These are phyloP conservation scores for Gonapodya prolifera DNA, from an alignment of 192 early-diverging fungal species.

Conservation along the genomic window DNA sequence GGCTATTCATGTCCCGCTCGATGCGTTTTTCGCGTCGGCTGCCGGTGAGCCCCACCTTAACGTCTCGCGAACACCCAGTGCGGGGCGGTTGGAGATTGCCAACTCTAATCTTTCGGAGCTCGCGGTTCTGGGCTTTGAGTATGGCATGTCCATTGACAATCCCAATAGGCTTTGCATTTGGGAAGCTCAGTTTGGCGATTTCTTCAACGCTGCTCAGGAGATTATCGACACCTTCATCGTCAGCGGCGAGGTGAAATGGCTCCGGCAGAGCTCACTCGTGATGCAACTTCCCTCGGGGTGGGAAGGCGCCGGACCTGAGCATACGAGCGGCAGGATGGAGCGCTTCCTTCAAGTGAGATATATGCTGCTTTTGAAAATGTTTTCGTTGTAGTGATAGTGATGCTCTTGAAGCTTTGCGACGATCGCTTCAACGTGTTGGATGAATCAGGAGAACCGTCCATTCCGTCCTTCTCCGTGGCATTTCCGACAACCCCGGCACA, in stretches of 20 bases:
- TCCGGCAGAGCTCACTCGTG: conserved; percentile 78
- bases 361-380: background rate
- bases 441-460: conserved; percentile 4
- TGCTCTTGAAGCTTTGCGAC: conserved; percentile 49
- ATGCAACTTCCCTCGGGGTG: conserved; percentile 93
- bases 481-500: conserved; percentile 76
- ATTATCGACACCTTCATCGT: conserved; percentile 86
- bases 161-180: conserved; percentile 82
- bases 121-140: conserved; percentile 92
- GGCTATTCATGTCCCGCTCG: conserved; percentile 66
- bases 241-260: conserved; percentile 88
- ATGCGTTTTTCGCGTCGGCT: conserved; percentile 19
- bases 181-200: conserved; percentile 99
- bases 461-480: conserved; percentile 4
- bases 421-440: conserved; percentile 52
- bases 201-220: conserved; percentile 91
- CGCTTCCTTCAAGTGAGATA: conserved; percentile 71
- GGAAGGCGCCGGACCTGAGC: conserved; percentile 92
- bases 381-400: conserved; percentile 5
- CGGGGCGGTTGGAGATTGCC: conserved; percentile 63
- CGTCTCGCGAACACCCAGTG: background rate
- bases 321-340: conserved; percentile 81
- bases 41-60: conserved; percentile 11
- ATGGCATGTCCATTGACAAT: conserved; percentile 82
- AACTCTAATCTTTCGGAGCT: conserved; percentile 87